Conservation (phyloP, 208 protist species). For the Trypanosoma congolense region DNA sequence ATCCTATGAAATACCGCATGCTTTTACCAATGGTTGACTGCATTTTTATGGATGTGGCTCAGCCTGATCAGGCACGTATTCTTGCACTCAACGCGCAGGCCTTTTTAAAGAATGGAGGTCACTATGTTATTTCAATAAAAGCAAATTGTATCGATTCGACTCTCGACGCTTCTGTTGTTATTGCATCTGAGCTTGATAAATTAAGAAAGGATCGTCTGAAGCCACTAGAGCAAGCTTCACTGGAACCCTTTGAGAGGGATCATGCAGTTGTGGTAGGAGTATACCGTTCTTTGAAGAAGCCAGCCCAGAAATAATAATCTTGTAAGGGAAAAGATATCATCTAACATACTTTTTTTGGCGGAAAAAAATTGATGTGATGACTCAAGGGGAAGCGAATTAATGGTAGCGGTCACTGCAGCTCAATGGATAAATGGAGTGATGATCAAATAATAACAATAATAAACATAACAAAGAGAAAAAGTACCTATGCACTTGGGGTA, state of each 20-base stretch:
- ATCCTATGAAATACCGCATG: constrained; percentile 99
- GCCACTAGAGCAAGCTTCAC: constrained; percentile 96
- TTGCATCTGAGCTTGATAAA: constrained; percentile 97
- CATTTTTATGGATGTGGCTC: constrained; percentile 99
- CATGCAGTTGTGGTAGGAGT: constrained; percentile 97
- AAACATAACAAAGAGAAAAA: too few relatives aligned
- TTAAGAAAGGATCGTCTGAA: constrained; percentile 97
- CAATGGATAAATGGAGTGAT: constrained; percentile 7
- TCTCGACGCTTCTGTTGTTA: constrained; percentile 94
- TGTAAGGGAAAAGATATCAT: constrained; percentile 5
- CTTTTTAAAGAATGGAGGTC: constrained; percentile 99
- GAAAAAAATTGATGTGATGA: too few relatives aligned
- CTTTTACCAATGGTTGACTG: constrained; percentile 99
- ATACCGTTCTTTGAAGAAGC: constrained; percentile 80
- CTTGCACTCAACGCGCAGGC: constrained; percentile 98
- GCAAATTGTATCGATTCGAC: constrained; percentile 99
- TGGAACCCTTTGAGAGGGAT: constrained; percentile 99
- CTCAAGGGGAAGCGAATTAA: too few relatives aligned
- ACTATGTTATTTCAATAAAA: constrained; percentile 99
- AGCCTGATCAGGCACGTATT: constrained; percentile 99
- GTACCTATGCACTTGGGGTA: too few relatives aligned
- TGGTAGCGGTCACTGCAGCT: too few relatives aligned
- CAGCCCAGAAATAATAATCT: constrained; percentile 18
- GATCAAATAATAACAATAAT: constrained; percentile 11
- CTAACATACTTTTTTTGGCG: too few relatives aligned